Evolutionary conservation across 306 rosid genomes (phyloP), one percentile per base, ranked within the genome.

Genomic region (Begonia peltatifolia): DNA sequence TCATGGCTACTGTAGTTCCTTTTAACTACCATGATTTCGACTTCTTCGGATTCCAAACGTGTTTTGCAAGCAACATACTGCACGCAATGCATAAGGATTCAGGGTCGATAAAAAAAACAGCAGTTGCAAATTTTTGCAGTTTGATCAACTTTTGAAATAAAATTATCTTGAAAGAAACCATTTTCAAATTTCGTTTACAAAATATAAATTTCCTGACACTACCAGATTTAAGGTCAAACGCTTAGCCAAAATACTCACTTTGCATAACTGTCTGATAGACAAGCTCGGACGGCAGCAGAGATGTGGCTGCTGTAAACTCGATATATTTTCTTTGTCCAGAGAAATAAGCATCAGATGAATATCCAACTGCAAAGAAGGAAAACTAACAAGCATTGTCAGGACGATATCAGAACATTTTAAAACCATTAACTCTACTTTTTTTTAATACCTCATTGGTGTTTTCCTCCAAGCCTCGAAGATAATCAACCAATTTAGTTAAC

Each of bases 201-300:
- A 30, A 30, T 5, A 30, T 30, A 30, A 20, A 20, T 20, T 20
- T 12, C 46, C 2, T 42, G 46, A 42, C 50, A 43, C 6, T 14
- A 61, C 22, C 9, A 14, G 12, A 41, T 22, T 16, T 42, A 38
- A n/a, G 52, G 57, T 46, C 16, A 64, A 22, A 51, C 44, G 14
- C 51, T 35, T 50, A 11, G 51, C 55, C 41, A 65, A 67, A 48
- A 53, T 68, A 66, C 93, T 77, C 56, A 88, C 97, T 66, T 84
- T 87, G 12, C 77, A 69, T 23, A 88, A 77, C 69, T 77, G 76
- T 66, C 72, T 74, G 62, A 88, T 78, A 10, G 93, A 73, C 71
- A 82, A 65, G 54, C 78, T 88, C 57, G 97, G 84, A 47, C 78
- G 80, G 70, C 97, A 88, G 66, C 83, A 71, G 55, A 88, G 87